Base-by-base conservation (phyloP, 192 early-diverging fungal genomes). In the Paraglomus occultum region DNA sequence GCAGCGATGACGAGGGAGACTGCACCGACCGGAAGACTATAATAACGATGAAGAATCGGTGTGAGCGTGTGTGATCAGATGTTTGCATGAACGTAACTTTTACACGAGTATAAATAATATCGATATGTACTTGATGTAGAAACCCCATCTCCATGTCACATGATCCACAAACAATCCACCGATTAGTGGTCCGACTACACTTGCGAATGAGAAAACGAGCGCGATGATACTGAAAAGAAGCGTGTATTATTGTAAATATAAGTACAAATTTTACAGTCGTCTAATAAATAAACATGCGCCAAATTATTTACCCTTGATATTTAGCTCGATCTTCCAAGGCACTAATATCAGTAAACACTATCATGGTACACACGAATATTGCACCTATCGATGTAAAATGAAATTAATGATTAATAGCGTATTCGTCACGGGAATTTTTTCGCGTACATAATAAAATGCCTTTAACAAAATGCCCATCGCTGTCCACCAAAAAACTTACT, bases 281-380 rank as follows among this genome's bases (percentile, higher is more conserved):
- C 3, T 31, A 31, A 31, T 31, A 31, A 31, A 31, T 31, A 49
- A 79, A 71, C 8, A n/a, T 80, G 64, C 8, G 31, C 31, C 31
- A 31, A 31, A 31, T 31, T 31, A 31, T 31, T 31, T 31, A 31
- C 31, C 84, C 81, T 76, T 89, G 82, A 64, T 87, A 90, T 40
- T 84, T 77, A 15, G 87, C 85, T 8, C 90, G 84, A 65, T 86
- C 78, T 64, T 85, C 80, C 71, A 88, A 71, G n/a, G 85, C 80
- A 52, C 85, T 78, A 61, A 90, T 84, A 61, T 92, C 91, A 1
- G 87, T 75, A n/a, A 92, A 81, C 63, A 93, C 88, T 18, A 91
- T 83, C 52, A 85, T 83, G 7, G 31, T 31, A 31, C 31, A 31
- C 3, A 31, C 31, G 31, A 31, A 31, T 31, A 31, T 31, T 31